Base-by-base conservation (phyloP, 257 asterid species). In the Handroanthus guayacan region DNA sequence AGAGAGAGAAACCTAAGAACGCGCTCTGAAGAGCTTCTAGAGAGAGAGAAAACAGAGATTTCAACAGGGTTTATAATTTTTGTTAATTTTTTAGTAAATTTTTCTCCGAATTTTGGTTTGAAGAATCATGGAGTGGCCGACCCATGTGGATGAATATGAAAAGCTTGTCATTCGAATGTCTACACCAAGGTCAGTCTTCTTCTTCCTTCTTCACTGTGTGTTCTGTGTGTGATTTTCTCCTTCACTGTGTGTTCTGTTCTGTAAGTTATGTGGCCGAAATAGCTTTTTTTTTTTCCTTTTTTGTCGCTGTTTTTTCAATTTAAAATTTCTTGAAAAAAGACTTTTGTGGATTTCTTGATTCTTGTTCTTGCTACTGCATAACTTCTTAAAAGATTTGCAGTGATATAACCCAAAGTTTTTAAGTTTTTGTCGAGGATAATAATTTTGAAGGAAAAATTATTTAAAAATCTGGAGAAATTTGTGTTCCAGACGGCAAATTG, bases 161-260 rank as follows among this genome's bases (percentile, higher is more conserved):
- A 93, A 95, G 79, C 99, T 93, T 76, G 84, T 95, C 54, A 75
- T 83, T 74, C 89, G 98, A 44, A 93, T 95, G 98, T 89, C 88
- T 60, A 89, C 96, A 31, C 99, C 99, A 6, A 93, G 97, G 98
- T 95, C n/a, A 36, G 79, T 60, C 9, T 12, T 58, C 12, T 34
- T 34, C 50, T 9, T 58, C 9, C 20, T 52, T 12, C 48, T 31
- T 50, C 12, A 9, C 50, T 58, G 51, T 74, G 43, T 43, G 4
- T 68, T 9, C 25, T 41, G 17, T 39, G 58, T 67, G 54, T 54
- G 31, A 25, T 38, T 52, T 41, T 74, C 16, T 10, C 13, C 25
- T 66, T 70, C 12, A 55, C 5, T 38, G 14, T 66, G 75, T 10
- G 12, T 16, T 54, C 17, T 54, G 31, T n/a, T 54, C 62, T 74